Base-by-base conservation (phyloP, 129 eudicot species). In the Lonicera japonica region DNA sequence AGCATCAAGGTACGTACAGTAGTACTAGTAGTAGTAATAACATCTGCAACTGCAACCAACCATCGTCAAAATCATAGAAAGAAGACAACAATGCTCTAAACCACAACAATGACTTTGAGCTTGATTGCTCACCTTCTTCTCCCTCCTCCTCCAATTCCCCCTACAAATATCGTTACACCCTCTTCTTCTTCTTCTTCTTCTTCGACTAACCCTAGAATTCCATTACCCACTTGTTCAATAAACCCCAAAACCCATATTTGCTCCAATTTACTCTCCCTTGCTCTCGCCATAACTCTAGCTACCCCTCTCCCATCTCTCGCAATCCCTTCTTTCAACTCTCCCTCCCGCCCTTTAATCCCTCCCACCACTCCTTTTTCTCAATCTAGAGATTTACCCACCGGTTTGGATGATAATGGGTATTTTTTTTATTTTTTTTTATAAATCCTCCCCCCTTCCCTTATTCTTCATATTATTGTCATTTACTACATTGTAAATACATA, bases 391-490 rank as follows among this genome's bases (percentile, higher is more conserved):
- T 66, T 90, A 60, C 80, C 80, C 67, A 75, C 83, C 54, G 97
- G 97, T 14, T 74, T 90, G 65, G 95, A 86, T 9, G 95, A 86
- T 9, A 86, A 86, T 75, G 97, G 97, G 96, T 89, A 88, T 5
- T 48, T 53, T 29, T 29, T 1, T 29, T 29, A 29, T 29, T 29
- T 1, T 29, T 29, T 29, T 29, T 29, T 29, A 11, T 5, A n/a
- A 18, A 13, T 68, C 58, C 23, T 12, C 41, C 52, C 40, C 16
- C 6, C 11, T 23, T 63, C 17, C 9, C 25, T 21, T 12, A 53
- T 65, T 40, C 21, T 61, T 29, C 16, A 13, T 0, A 7, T 63
- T 34, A 9, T 57, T 22, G 45, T 19, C 15, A 23, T 61, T 53
- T 36, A 25, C 66, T 11, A 6, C 34, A 7, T 23, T n/a, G n/a